Evolutionary conservation across 2,329 filamentous ascomycete species (phyloP).

Genomic region (Gyromitra esculenta): DNA sequence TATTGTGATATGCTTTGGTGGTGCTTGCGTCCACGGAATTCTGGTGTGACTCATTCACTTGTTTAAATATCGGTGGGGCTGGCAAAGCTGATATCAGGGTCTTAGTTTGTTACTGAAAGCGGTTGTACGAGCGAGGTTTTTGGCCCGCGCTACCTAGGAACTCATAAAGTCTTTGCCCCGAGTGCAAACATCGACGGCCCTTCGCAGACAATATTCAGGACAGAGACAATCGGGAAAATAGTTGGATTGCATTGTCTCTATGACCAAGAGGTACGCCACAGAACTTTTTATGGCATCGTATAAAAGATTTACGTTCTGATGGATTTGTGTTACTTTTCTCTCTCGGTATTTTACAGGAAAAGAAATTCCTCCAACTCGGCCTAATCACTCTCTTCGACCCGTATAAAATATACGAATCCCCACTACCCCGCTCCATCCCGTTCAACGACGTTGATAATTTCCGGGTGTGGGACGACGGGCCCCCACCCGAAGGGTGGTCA

Average conservation of each 20-base stretch:
- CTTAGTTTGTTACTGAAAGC: constrained; percentile 54
- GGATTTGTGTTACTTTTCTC: neutral
- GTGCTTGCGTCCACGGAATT: constrained; percentile 54
- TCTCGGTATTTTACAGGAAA: constrained; percentile 37
- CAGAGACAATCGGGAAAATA: constrained; percentile 50
- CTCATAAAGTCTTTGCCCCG: constrained; percentile 56
- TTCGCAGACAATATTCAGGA: constrained; percentile 45
- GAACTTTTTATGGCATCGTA: neutral
- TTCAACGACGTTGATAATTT: constrained; percentile 50
- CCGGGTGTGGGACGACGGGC: constrained; percentile 49
- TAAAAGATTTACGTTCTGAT: neutral
- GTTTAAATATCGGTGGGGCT: neutral
- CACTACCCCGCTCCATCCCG: constrained; percentile 44
- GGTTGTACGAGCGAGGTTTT: constrained; percentile 50
- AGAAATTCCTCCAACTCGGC: constrained; percentile 56
- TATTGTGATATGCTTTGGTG: constrained; percentile 54
- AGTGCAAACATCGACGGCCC: constrained; percentile 41
- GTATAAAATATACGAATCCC: constrained; percentile 24
- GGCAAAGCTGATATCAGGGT: constrained; percentile 1
- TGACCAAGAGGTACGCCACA: constrained; percentile 53
- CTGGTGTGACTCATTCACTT: constrained; percentile 44
- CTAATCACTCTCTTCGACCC: constrained; percentile 41
- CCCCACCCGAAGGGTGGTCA: constrained; percentile 43
- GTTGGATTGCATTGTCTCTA: constrained; percentile 56
- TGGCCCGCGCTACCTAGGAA: constrained; percentile 56